A percentile compares a stretch with the other conserved stretches of the same genome.
Conservation (phyloP, 805 yeast genomes). For the Myxozyma udenii region DNA sequence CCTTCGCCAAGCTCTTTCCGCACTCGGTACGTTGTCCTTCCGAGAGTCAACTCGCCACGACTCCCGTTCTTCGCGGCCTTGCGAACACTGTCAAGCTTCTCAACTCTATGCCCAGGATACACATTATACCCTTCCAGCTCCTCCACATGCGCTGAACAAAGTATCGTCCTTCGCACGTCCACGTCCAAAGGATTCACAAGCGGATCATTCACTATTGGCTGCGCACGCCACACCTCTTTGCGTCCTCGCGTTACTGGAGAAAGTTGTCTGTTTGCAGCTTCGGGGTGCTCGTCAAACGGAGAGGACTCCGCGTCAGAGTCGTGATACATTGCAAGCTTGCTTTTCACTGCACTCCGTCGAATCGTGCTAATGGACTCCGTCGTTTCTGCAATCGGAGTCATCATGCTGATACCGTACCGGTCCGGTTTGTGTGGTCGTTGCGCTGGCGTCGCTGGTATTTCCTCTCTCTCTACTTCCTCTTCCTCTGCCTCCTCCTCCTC, state of each 20-base stretch:
- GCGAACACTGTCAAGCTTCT: slow-evolving; percentile 7
- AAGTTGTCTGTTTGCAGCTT: slow-evolving; percentile 4
- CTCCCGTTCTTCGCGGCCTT: slow-evolving; percentile 9
- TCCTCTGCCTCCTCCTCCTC: slow-evolving; percentile 13
- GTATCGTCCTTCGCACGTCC: slow-evolving; percentile 41
- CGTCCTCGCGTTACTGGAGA: slow-evolving; percentile 8
- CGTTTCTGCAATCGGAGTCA: slow-evolving; percentile 37
- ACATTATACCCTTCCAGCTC: slow-evolving; percentile 39
- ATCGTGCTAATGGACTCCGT: slow-evolving; percentile 30
- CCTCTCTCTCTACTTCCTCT: slow-evolving; percentile 14
- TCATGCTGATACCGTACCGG: slow-evolving; percentile 23
- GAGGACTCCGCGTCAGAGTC: slow-evolving; percentile 15
- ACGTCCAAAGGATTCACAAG: slow-evolving; percentile 49
- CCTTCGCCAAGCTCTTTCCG: slow-evolving; percentile 68
- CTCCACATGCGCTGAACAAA: slow-evolving; percentile 31
- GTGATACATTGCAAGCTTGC: no score
- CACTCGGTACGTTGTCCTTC: slow-evolving; percentile 45
- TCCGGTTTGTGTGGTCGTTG: slow-evolving; percentile 5
- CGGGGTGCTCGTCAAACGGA: slow-evolving; percentile 25
- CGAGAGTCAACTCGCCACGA: slow-evolving; percentile 5
- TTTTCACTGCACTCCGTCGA: slow-evolving; percentile 7
- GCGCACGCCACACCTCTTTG: slow-evolving; percentile 9
- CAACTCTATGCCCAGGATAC: slow-evolving; percentile 35
- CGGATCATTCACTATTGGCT: slow-evolving; percentile 23
- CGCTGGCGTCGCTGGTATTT: slow-evolving; percentile 26